phyloP scores from a whole-genome alignment of 768 basidiomycete genomes.

The Lactarius tabidus region DNA sequence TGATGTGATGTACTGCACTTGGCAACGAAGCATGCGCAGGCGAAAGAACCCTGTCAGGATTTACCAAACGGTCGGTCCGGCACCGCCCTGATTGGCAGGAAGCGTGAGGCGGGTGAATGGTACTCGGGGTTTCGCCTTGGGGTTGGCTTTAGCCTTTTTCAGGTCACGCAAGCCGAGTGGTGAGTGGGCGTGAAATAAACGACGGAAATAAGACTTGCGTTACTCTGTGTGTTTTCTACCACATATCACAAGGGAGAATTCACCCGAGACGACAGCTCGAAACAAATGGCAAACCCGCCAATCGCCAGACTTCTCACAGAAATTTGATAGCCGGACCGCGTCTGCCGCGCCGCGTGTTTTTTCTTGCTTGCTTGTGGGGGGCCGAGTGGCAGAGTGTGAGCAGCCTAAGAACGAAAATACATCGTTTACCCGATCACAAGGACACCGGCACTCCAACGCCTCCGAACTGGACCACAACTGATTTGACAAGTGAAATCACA shows the following conservation, averaged over 20 bases:
- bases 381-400: not conserved
- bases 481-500: slow-evolving; percentile 5
- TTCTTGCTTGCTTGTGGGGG: not conserved
- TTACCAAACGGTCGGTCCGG: not conserved
- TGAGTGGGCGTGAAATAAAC: not conserved
- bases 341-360: not conserved
- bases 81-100: slow-evolving; percentile 1
- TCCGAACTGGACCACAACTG: not conserved
- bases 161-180: not conserved
- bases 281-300: slow-evolving; percentile 1
- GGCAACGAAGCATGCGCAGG: not conserved
- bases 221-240: not conserved
- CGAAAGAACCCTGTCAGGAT: not conserved
- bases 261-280: slow-evolving; percentile 14
- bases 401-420: not conserved
- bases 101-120: not conserved
- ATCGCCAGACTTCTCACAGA: not conserved
- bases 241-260: not conserved
- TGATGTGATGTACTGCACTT: not conserved
- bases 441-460: not conserved
- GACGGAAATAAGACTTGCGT: slow-evolving; percentile 2
- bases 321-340: slow-evolving; percentile 11
- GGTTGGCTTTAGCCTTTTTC: slow-evolving; percentile 17
- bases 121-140: slow-evolving; percentile 5
- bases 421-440: slow-evolving; percentile 1